Conservation (phyloP, 2,329 filamentous ascomycete genomes). For the Escovopsis sp. region DNA sequence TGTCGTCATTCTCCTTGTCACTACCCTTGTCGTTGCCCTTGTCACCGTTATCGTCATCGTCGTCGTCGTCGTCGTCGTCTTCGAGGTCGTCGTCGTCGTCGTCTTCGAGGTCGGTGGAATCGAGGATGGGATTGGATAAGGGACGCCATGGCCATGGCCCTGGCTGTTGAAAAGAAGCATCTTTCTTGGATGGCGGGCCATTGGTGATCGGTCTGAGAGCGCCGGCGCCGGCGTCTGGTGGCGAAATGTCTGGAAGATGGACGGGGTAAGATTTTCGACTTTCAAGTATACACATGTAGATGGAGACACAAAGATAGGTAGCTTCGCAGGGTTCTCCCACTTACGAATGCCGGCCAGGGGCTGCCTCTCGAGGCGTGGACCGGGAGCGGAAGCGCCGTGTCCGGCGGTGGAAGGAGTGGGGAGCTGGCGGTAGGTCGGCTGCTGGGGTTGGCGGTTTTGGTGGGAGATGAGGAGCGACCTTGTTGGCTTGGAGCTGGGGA, state of each 20-base stretch:
- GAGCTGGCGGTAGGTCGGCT: too few relatives aligned
- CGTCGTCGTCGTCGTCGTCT: constrained; percentile 20
- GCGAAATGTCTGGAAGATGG: not conserved
- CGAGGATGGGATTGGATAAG: not conserved
- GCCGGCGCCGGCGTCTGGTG: constrained; percentile 2
- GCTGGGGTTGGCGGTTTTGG: too few relatives aligned
- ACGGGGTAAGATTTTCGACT: too few relatives aligned
- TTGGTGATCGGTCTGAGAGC: not conserved
- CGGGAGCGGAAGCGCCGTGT: constrained; percentile 7
- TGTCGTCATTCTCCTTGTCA: too few relatives aligned
- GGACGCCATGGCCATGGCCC: constrained; percentile 7
- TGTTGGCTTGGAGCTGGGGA: constrained; percentile 27
- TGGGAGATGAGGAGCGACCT: constrained; percentile 29
- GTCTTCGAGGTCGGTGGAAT: constrained; percentile 11
- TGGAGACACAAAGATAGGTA: too few relatives aligned
- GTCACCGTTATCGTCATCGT: constrained; percentile 19
- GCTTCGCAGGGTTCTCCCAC: not conserved
- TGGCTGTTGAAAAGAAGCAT: too few relatives aligned
- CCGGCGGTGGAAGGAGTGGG: constrained; percentile 22
- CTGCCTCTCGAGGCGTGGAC: constrained; percentile 7
- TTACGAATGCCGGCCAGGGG: constrained; percentile 4
- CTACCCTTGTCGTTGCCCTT: too few relatives aligned
- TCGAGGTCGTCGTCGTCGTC: constrained; percentile 21
- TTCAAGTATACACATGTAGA: too few relatives aligned
- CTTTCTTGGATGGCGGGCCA: constrained; percentile 15